Evolutionary conservation across 1,284 basidiomycete species (phyloP).

Genomic region (Porogramme epimiltina): DNA sequence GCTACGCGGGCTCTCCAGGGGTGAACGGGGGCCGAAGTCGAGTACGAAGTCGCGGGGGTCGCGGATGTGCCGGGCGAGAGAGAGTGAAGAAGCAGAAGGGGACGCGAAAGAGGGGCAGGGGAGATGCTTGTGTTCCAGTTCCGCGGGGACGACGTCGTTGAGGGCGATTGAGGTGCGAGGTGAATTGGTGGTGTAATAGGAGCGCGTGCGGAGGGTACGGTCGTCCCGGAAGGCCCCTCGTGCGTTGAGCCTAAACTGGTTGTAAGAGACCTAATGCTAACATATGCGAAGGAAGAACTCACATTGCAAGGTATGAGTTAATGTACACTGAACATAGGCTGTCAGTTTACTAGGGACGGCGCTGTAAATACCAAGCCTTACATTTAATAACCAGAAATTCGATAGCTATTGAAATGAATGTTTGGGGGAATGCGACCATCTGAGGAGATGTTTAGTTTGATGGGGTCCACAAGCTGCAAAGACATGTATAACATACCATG

Average conservation of each 20-base stretch:
- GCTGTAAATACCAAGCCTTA: slow-evolving; percentile 15
- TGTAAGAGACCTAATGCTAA: background rate
- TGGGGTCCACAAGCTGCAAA: background rate
- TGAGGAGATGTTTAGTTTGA: background rate
- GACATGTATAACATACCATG: slow-evolving; percentile 15
- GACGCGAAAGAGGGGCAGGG: background rate
- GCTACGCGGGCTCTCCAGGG: too few species aligned
- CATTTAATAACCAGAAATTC: slow-evolving; percentile 32
- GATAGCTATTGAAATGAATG: slow-evolving; percentile 29
- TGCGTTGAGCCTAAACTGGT: slow-evolving; percentile 15
- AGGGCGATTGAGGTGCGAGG: background rate
- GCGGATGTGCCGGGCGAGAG: background rate
- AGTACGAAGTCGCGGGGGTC: background rate
- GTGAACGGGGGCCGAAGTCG: background rate
- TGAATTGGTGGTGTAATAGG: background rate
- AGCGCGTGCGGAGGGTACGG: background rate
- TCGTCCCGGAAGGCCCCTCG: slow-evolving; percentile 2
- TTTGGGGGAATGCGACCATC: slow-evolving; percentile 28
- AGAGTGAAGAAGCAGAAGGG: slow-evolving; percentile 2
- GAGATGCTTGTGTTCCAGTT: slow-evolving; percentile 2
- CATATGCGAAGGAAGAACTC: slow-evolving; percentile 3
- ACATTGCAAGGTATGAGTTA: slow-evolving; percentile 34
- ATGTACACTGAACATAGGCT: slow-evolving; percentile 27
- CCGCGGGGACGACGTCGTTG: background rate
- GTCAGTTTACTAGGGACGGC: background rate